These are phyloP conservation scores for Leucogyrophana mollusca DNA, from an alignment of 768 basidiomycete genomes.

Conservation along the genomic window DNA sequence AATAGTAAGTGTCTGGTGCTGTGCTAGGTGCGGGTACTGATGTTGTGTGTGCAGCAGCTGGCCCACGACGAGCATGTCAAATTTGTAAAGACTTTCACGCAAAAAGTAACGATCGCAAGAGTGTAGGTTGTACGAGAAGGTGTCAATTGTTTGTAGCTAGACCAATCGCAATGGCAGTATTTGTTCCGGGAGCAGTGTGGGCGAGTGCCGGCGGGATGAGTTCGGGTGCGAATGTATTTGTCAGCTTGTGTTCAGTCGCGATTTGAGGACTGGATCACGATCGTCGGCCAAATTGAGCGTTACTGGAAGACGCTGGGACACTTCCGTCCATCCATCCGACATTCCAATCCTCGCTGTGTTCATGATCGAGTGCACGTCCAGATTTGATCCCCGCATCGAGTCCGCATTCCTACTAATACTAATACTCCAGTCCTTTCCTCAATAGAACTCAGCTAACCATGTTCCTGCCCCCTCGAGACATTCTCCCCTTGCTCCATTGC, in stretches of 20 bases:
- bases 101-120: too few relatives aligned
- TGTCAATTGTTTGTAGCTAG: too few relatives aligned
- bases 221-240: too few relatives aligned
- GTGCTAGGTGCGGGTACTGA: background rate
- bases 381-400: conserved; percentile 21
- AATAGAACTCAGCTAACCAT: conserved; percentile 17
- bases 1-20: conserved; percentile 61
- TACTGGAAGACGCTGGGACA: too few relatives aligned
- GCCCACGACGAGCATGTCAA: conserved; percentile 25
- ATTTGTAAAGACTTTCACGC: conserved; percentile 15
- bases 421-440: background rate
- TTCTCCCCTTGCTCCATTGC: conserved; percentile 48
- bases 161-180: too few relatives aligned
- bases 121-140: too few relatives aligned
- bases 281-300: conserved; percentile 3
- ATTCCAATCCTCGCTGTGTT: too few relatives aligned
- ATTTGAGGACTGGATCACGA: conserved; percentile 28
- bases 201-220: too few relatives aligned
- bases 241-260: conserved; percentile 4
- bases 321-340: too few relatives aligned
- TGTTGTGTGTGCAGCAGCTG: conserved; percentile 17
- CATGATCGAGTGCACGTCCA: too few relatives aligned
- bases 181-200: conserved; percentile 34
- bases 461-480: conserved; percentile 20
- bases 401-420: background rate